Evolutionary conservation across 2,329 filamentous ascomycete genomes (phyloP).

Genomic region (Botrytis porri): DNA sequence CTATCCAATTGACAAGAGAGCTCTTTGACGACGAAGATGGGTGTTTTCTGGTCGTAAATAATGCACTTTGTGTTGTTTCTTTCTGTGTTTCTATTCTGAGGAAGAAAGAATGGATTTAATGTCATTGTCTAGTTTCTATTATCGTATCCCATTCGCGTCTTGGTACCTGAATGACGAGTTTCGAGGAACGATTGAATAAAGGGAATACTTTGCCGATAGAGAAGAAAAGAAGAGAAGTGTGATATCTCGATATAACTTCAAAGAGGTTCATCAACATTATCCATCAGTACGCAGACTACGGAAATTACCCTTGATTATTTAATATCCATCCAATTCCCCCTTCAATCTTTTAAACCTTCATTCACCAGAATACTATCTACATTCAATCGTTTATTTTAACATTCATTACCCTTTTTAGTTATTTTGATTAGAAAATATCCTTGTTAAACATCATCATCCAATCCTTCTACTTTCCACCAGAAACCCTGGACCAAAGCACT

Average conservation of each 20-base stretch:
- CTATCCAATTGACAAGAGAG: background rate
- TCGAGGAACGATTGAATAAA: background rate
- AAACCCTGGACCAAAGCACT: conserved; percentile 11
- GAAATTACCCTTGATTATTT: conserved; percentile 1
- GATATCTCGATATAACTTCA: background rate
- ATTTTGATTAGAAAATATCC: background rate
- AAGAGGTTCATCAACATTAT: background rate
- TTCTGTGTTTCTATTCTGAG: background rate
- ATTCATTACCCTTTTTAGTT: background rate
- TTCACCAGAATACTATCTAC: conserved; percentile 1
- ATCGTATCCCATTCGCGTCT: background rate
- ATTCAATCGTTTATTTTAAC: background rate
- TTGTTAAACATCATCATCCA: conserved; percentile 4
- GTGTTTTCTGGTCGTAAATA: background rate
- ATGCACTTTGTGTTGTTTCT: background rate
- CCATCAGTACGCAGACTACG: background rate
- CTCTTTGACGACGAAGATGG: background rate
- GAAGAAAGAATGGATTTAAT: background rate
- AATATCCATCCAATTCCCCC: background rate
- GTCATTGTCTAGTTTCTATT: conserved; percentile 7
- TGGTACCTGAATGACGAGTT: background rate
- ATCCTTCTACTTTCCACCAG: conserved; percentile 13
- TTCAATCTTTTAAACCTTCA: background rate
- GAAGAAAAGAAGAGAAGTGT: background rate
- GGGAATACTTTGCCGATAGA: background rate